Evolutionary conservation across 331 rosid genomes (phyloP), one percentile per base, ranked within the genome.

Genomic region (Quercus phellos): DNA sequence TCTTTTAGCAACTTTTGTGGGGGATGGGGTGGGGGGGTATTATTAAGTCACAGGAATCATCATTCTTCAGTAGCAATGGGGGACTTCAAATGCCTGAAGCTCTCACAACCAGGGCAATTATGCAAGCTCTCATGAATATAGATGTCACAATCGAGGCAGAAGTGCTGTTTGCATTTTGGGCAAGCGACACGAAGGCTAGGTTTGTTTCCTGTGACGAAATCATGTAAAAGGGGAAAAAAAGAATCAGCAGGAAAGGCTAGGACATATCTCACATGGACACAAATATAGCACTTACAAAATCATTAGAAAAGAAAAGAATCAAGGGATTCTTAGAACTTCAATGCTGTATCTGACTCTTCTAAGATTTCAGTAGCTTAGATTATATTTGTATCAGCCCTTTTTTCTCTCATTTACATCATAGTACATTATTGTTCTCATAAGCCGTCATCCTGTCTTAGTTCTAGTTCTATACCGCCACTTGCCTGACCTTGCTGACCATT

Each of bases 101-200:
- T 90, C 87, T 94, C 95, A 60, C 98, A 92, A 78, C 98, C 97
- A 38, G 98, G 98, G 87, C 99, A 94, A 74, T 94, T 90, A 79
- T 92, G 99, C 87, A 94, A 87, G 89, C 91, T 94, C 85, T 94
- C 99, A 14, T 92, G 99, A 73, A 94, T 86, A 74, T 94, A 92
- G 63, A 90, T 92, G 82, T 92, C 97, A 27, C 99, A 92, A 76
- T 90, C 99, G 24, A 94, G 94, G 88, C 97, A 94, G 82, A 94
- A 94, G 42, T 86, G 90, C 19, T 87, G 91, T 83, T 90, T 90
- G 90, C 99, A 92, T 77, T 90, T 92, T 9, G 96, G 92, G 76
- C 97, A 90, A 61, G 83, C 51, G 66, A 91, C 95, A 19, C 90
- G 84, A 46, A 87, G 87, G 77, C 88, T 83, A 2, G 93, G 86